A percentile compares a stretch with the other conserved stretches of the same genome.
Evolutionary conservation across 352 stramenopile genomes (phyloP).

Genomic region (Plasmopara muralis): DNA sequence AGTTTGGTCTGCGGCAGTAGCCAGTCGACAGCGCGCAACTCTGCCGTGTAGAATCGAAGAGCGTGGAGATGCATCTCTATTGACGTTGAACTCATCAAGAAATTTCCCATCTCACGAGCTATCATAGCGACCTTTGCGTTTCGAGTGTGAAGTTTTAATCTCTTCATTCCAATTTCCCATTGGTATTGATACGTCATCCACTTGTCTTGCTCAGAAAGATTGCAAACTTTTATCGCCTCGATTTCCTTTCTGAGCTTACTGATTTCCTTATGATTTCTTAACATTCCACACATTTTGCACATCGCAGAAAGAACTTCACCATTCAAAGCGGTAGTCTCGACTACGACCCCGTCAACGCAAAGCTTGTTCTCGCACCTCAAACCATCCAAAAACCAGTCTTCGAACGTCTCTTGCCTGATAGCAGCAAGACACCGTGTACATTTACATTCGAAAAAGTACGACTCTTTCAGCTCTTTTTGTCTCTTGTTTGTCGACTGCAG

Average conservation of each 20-base stretch:
- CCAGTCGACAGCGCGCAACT: conserved; percentile 36
- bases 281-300: conserved; percentile 24
- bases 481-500: conserved; percentile 38
- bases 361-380: conserved; percentile 18
- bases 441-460: conserved; percentile 67
- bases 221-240: conserved; percentile 4
- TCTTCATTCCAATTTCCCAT: conserved; percentile 16
- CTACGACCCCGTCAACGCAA: conserved; percentile 20
- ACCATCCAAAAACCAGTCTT: conserved; percentile 42
- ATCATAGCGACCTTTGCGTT: conserved; percentile 26
- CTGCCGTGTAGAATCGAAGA: conserved; percentile 21
- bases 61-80: conserved; percentile 9
- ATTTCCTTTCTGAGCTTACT: conserved; percentile 13
- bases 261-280: conserved; percentile 6
- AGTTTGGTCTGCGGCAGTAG: conserved; percentile 31
- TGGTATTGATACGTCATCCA: conserved; percentile 26
- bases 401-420: conserved; percentile 6
- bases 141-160: conserved; percentile 25
- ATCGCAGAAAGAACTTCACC: not conserved
- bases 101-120: conserved; percentile 36
- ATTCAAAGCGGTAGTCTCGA: conserved; percentile 3
- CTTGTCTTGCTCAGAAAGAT: conserved; percentile 10
- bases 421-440: conserved; percentile 28
- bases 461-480: conserved; percentile 31
- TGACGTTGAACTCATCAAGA: conserved; percentile 18